Evolutionary conservation across 129 eudicot species (phyloP), one percentile per base, ranked within the genome.

Genomic region (Escallonia rubra): DNA sequence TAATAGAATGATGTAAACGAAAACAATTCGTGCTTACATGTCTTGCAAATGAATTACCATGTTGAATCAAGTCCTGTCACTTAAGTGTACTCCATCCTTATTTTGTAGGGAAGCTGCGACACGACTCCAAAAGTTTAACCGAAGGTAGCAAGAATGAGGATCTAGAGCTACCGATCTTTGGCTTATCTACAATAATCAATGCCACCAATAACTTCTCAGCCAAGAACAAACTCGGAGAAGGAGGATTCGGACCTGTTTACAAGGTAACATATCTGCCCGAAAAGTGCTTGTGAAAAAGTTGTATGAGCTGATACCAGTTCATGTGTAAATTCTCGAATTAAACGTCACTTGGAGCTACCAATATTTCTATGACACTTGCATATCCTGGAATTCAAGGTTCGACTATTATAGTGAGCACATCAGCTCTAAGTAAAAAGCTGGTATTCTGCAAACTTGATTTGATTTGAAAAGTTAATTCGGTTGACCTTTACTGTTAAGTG

Each of bases 241-340:
- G 88, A 59, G 88, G 88, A 16, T 86, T 76, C 69, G 88, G 88
- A 72, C 72, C 85, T 0, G 88, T 86, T 67, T 82, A 82, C 68
- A 74, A 73, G 83, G 92, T 86, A 82, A 73, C 34, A 34, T 23
- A 23, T 23, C 34, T 23, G 34, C 34, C 34, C 1, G 34, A 23
- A 23, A 23, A 23, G 34, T 23, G 34, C 34, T 23, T 23, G 34
- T 23, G 34, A 23, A 23, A 23, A n/a, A n/a, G n/a, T 23, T 23
- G 34, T 23, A 23, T 1, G 34, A 23, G 34, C 34, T 23, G 34
- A 23, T 23, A 23, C 34, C 34, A 23, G 34, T 23, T 23, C 1
- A 23, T 23, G 34, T 23, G 34, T 23, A 23, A 23, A 23, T 23
- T 23, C 34, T 23, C 34, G 34, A 23, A 23, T 23, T 23, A 23